Percentiles rank a stretch among this genome's conserved stretches.
Evolutionary conservation across 345 rosid genomes (phyloP).

Genomic region (Punica granatum): DNA sequence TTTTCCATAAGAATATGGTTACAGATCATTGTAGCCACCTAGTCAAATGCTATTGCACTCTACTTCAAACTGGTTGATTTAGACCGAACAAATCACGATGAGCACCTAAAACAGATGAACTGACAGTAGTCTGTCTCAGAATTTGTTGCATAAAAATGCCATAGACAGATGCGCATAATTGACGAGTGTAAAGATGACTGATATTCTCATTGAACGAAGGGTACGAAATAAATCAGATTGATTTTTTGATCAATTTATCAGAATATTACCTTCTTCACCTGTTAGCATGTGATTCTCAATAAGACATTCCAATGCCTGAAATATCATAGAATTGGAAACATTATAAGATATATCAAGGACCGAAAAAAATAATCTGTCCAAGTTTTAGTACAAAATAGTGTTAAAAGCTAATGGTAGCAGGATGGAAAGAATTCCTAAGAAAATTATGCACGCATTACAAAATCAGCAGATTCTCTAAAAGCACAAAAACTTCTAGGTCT

Average conservation of each 20-base stretch:
- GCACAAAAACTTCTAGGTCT: too few relatives aligned
- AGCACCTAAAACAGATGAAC: not conserved
- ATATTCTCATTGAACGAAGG: too few relatives aligned
- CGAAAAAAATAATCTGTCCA: not conserved
- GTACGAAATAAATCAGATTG: too few relatives aligned
- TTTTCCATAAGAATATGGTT: not conserved
- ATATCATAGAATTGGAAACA: conserved; percentile 6
- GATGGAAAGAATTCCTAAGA: not conserved
- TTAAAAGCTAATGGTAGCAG: not conserved
- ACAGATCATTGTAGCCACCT: not conserved
- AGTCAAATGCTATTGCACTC: not conserved
- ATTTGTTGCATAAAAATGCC: not conserved
- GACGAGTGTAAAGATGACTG: conserved; percentile 6
- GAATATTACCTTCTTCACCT: conserved; percentile 67
- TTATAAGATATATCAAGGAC: not conserved
- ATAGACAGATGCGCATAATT: not conserved
- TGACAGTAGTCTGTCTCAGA: not conserved
- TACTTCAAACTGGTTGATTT: not conserved
- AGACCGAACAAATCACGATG: not conserved
- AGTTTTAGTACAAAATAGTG: not conserved
- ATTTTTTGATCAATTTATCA: too few relatives aligned
- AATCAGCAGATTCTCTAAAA: too few relatives aligned
- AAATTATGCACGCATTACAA: too few relatives aligned
- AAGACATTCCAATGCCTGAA: conserved; percentile 95
- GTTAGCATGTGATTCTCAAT: conserved; percentile 93